Conservation (phyloP, 225 moss, liverwort and hornwort genomes). For the Takakia lepidozioides region DNA sequence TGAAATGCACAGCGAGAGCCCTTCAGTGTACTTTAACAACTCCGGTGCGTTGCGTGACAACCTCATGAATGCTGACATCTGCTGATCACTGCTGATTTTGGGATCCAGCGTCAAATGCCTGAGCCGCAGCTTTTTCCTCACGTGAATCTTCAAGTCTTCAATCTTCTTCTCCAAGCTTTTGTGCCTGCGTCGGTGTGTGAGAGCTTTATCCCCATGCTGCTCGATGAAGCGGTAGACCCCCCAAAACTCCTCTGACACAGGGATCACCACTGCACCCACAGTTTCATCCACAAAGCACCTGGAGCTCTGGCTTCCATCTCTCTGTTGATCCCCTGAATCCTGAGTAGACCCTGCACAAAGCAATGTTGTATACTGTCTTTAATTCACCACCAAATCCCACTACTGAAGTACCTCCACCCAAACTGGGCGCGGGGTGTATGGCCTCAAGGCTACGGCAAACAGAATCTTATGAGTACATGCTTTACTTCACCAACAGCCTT, state of each 20-base stretch:
- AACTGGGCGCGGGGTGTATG: no score
- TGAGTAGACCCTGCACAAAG: conserved; percentile 18
- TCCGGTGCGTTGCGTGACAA: conserved; percentile 56
- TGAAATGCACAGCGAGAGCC: conserved; percentile 62
- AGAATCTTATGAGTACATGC: no score
- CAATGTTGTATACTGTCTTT: no score
- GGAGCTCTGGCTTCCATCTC: conserved; percentile 19
- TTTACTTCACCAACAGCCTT: no score
- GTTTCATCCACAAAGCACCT: conserved; percentile 48
- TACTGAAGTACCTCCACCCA: no score
- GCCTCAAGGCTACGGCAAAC: no score
- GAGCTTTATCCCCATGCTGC: conserved; percentile 49
- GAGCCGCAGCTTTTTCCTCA: conserved; percentile 57
- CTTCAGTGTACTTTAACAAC: conserved; percentile 64
- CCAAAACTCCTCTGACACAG: conserved; percentile 37
- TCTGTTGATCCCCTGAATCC: conserved; percentile 18
- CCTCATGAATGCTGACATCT: conserved; percentile 60
- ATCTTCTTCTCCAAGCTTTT: conserved; percentile 33
- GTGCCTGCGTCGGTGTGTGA: conserved; percentile 27
- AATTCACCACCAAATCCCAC: no score
- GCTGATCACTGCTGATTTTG: conserved; percentile 59
- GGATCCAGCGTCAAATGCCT: conserved; percentile 61
- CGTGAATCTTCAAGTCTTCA: conserved; percentile 51
- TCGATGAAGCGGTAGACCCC: conserved; percentile 44
- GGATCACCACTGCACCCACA: conserved; percentile 46